A percentile compares a stretch with the other conserved stretches of the same genome.
Evolutionary conservation across 2,329 filamentous ascomycete genomes (phyloP).

Genomic region (Trichoderma simmonsii): DNA sequence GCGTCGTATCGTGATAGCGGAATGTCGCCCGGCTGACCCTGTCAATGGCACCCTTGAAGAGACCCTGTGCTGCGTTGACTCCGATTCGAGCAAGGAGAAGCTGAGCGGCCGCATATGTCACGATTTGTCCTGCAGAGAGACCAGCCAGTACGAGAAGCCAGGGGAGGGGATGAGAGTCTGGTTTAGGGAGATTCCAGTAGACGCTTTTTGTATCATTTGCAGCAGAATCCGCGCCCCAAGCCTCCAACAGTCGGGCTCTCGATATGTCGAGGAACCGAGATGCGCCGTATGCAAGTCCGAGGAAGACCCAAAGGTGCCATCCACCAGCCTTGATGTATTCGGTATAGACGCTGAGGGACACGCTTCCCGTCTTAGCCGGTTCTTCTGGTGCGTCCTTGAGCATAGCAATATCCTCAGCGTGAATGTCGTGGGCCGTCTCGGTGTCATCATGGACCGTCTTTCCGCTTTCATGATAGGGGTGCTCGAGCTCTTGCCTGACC

Average conservation of each 20-base stretch:
- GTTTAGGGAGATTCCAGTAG: constrained; percentile 52
- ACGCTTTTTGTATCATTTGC: neutral
- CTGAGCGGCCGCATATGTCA: constrained; percentile 60
- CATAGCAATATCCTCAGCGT: constrained; percentile 24
- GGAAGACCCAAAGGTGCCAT: constrained; percentile 66
- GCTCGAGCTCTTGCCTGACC: constrained; percentile 39
- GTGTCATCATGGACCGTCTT: constrained; percentile 22
- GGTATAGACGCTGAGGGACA: constrained; percentile 75
- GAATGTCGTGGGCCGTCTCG: constrained; percentile 32
- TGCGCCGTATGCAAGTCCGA: constrained; percentile 60
- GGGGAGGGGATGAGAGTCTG: constrained; percentile 62
- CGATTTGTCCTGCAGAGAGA: constrained; percentile 59
- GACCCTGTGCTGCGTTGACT: constrained; percentile 69
- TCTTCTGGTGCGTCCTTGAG: constrained; percentile 34
- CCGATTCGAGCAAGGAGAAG: constrained; percentile 72
- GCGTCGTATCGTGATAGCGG: constrained; percentile 87
- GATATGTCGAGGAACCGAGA: constrained; percentile 64
- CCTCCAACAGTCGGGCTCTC: constrained; percentile 78
- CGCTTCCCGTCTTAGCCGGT: constrained; percentile 57
- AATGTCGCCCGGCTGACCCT: constrained; percentile 78
- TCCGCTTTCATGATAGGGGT: constrained; percentile 33
- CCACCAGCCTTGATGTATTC: constrained; percentile 80
- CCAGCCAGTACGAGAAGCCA: constrained; percentile 72
- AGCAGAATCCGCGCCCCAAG: constrained; percentile 68
- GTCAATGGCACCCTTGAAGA: constrained; percentile 71